Conservation (phyloP, 116 monocot genomes). For the Zostera marina region DNA sequence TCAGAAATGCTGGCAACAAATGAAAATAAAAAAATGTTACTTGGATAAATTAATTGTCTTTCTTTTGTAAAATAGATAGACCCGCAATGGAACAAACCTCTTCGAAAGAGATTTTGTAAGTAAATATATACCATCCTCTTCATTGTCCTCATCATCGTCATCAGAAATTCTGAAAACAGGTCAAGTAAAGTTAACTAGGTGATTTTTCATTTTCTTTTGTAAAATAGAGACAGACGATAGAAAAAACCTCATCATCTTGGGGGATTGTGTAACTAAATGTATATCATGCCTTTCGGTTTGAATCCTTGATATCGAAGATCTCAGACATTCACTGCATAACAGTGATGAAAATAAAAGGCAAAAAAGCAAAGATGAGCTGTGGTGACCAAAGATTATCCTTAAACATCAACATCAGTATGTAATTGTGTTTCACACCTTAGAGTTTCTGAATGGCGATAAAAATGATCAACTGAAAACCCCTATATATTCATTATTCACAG, state of each 20-base stretch:
- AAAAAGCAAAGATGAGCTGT: background rate
- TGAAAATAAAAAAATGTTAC: background rate
- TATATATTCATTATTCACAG: constrained; percentile 41
- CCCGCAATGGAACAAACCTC: background rate
- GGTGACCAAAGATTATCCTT: background rate
- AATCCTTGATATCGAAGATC: constrained; percentile 19
- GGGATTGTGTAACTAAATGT: constrained; percentile 26
- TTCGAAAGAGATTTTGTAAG: constrained; percentile 27
- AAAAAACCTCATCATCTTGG: constrained; percentile 17
- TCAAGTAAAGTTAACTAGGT: background rate
- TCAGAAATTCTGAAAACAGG: constrained; percentile 6
- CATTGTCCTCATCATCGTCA: constrained; percentile 15
- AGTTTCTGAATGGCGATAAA: constrained; percentile 27
- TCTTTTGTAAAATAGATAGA: background rate
- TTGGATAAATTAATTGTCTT: background rate
- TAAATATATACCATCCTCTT: constrained; percentile 22
- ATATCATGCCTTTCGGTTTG: constrained; percentile 32
- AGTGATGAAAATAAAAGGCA: background rate
- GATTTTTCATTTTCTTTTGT: background rate
- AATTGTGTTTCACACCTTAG: constrained; percentile 27
- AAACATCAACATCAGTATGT: background rate
- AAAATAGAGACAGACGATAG: too few relatives aligned
- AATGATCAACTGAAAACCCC: constrained; percentile 36
- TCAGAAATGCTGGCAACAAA: constrained; percentile 7
- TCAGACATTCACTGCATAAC: constrained; percentile 10